phyloP scores from a whole-genome alignment of 345 rosid genomes.

The Gossypium stocksii region DNA sequence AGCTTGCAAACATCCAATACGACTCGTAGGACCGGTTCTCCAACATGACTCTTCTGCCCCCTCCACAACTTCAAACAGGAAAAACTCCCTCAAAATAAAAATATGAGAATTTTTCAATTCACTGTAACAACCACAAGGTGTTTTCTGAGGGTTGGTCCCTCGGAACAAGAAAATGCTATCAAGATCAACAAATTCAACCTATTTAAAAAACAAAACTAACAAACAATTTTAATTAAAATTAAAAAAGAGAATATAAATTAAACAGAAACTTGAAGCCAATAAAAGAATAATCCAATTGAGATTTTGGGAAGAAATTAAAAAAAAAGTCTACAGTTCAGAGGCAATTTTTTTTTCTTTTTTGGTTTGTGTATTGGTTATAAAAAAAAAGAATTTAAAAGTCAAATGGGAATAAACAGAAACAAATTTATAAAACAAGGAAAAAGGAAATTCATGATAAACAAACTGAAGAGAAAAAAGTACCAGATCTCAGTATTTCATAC shows the following conservation, averaged over 20 bases:
- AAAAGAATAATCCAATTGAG: conserved; percentile 25
- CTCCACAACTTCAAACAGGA: conserved; percentile 19
- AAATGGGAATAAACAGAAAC: not conserved
- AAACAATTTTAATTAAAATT: conserved; percentile 4
- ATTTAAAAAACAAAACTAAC: not conserved
- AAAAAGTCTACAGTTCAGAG: not conserved
- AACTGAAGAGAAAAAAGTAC: conserved; percentile 11
- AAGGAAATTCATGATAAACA: conserved; percentile 4
- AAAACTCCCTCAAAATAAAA: not conserved
- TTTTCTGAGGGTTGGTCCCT: not conserved
- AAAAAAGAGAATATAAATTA: not conserved
- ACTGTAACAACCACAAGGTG: not conserved
- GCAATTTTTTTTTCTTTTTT: too few species aligned
- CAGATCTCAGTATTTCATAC: conserved; percentile 45
- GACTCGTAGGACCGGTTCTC: conserved; percentile 55
- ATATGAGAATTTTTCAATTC: not conserved
- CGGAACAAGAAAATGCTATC: not conserved
- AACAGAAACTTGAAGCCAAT: conserved; percentile 24
- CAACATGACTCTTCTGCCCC: conserved; percentile 52
- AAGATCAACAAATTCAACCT: conserved; percentile 7
- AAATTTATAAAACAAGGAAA: conserved; percentile 8
- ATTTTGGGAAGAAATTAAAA: not conserved
- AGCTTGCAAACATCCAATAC: conserved; percentile 53
- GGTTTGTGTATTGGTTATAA: too few species aligned
- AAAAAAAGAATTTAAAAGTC: not conserved